Base-by-base conservation (phyloP, 75 land plant species). In the Chamaecyparis obtusa region DNA sequence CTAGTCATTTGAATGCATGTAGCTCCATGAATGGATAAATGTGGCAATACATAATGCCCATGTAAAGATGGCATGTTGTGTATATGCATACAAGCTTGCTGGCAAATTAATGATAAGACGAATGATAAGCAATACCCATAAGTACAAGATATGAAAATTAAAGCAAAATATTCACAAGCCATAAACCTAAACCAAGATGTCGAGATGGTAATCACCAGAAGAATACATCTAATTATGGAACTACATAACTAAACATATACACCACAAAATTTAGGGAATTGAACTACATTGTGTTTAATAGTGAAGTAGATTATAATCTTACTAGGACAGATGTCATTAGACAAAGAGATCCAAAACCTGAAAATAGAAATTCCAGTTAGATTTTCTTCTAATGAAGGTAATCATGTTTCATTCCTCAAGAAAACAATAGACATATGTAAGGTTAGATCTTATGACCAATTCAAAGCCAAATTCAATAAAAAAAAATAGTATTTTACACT, bases 261-360 rank as follows among this genome's bases (percentile, higher is more conserved):
- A 27, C 85, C 27, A 84, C 36, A 49, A 14, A 2, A 39, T 33
- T 5, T 24, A n/a, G 19, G 17, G 43, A 8, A 16, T 37, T 3
- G 2, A 87, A 83, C 1, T 14, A 6, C 15, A 55, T 36, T 37
- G 49, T 48, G 10, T 48, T 48, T 48, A 48, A 9, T 48, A 14
- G 57, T 8, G 33, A 88, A 39, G 64, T 11, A 78, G n/a, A 76
- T 9, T 49, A 14, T 33, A 33, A 35, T 74, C 93, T 79, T 90
- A 98, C 98, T 94, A 98, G 87, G 14, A 98, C 96, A 69, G 99
- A 98, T 46, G 99, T 95, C 99, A 98, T 98, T 87, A 98, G 85
- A 10, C 99, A 98, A 87, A 98, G 94, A 83, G 99, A 98, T 87
- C 98, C 99, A 94, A 98, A 98, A 77, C 99, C 99, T 97, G 95